Conservation (phyloP, 306 rosid genomes). For the Cucumis melo region DNA sequence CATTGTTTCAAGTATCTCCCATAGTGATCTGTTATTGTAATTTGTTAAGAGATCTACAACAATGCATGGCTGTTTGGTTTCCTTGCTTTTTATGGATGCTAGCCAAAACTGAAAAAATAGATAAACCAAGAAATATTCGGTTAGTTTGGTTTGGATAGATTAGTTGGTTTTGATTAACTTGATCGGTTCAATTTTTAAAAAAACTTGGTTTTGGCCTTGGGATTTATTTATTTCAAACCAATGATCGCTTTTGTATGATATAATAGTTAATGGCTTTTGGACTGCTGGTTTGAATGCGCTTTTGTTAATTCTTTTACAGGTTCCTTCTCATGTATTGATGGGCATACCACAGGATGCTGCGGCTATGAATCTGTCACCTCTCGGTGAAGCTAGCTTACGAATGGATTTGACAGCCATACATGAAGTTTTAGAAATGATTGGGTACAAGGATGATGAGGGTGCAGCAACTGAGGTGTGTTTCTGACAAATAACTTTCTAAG, state of each 20-base stretch:
- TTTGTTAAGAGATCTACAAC: not conserved
- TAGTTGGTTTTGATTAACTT: not conserved
- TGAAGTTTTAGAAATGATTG: conserved; percentile 68
- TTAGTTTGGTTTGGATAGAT: not conserved
- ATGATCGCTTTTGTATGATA: not conserved
- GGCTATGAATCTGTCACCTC: conserved; percentile 49
- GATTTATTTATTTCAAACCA: not conserved
- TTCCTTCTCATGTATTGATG: conserved; percentile 83
- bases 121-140: not conserved
- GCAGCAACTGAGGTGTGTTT: conserved; percentile 81
- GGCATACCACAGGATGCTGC: conserved; percentile 53
- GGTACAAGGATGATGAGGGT: conserved; percentile 94
- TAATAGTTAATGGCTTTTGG: not conserved
- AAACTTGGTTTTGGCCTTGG: not conserved
- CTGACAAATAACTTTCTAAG: not conserved
- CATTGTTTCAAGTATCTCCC: not conserved
- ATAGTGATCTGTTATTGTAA: not conserved
- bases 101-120: not conserved
- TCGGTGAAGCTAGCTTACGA: conserved; percentile 79
- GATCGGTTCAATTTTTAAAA: not conserved
- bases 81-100: not conserved
- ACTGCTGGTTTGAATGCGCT: conserved; percentile 15
- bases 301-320: conserved; percentile 32
- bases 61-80: not conserved
- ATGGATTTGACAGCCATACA: conserved; percentile 84